Percentiles rank a stretch among this genome's conserved stretches.
These are phyloP conservation scores for Alternaria arborescens DNA, from an alignment of 2,329 filamentous ascomycete genomes.

Conservation along the genomic window DNA sequence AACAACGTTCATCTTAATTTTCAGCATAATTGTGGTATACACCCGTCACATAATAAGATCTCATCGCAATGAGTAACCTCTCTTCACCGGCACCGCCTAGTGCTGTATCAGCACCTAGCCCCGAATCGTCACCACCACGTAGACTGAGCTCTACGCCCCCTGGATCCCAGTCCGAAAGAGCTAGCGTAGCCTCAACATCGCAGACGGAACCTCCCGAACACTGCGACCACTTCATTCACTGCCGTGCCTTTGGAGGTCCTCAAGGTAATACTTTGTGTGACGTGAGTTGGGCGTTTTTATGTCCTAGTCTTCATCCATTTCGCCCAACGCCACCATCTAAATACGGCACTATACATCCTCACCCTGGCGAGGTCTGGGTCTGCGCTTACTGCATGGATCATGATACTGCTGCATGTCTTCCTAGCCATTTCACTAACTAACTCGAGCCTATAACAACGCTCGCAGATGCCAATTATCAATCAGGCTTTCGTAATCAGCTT, in stretches of 20 bases:
- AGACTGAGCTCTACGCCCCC: neutral
- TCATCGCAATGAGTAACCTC: neutral
- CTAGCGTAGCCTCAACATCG: neutral
- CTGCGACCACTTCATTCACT: neutral
- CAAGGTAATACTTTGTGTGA: neutral
- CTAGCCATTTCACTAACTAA: neutral
- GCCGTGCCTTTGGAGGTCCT: neutral
- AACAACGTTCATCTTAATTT: neutral
- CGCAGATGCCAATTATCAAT: neutral
- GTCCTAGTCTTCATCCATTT: neutral
- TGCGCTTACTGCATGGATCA: neutral
- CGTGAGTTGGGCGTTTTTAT: neutral
- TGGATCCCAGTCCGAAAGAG: neutral
- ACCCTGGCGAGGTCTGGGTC: neutral
- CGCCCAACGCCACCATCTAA: neutral
- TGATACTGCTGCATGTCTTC: neutral
- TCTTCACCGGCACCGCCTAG: neutral
- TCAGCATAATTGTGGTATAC: neutral
- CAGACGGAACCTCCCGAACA: neutral
- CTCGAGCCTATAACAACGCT: neutral
- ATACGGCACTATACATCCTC: neutral
- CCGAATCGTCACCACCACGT: neutral
- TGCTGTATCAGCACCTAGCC: neutral
- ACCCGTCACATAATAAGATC: neutral
- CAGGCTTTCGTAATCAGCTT: neutral